These are phyloP conservation scores for Porphyrellus cyaneotinctus DNA, from an alignment of 768 basidiomycete genomes.

Conservation along the genomic window DNA sequence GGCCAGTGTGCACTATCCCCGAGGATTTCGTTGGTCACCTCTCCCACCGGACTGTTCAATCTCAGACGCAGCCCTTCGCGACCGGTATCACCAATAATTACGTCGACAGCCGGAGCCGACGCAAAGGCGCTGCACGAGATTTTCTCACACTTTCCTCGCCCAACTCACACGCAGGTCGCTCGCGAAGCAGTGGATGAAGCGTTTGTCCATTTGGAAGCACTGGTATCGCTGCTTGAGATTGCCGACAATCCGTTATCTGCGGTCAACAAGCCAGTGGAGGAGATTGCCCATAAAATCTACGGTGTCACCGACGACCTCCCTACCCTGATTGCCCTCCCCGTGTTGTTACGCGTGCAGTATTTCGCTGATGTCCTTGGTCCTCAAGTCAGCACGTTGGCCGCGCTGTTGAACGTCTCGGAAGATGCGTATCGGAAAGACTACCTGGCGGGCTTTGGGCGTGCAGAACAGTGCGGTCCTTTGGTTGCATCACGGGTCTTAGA, in stretches of 20 bases:
- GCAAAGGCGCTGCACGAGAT: conserved; percentile 60
- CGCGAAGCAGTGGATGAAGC: conserved; percentile 80
- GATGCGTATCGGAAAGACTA: conserved; percentile 65
- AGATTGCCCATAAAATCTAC: conserved; percentile 42
- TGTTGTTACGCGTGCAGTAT: conserved; percentile 51
- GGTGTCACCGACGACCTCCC: conserved; percentile 61
- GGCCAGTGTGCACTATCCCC: conserved; percentile 38
- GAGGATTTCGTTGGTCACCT: conserved; percentile 52
- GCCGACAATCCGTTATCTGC: conserved; percentile 32
- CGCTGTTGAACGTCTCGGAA: conserved; percentile 55
- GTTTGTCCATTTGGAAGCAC: conserved; percentile 56
- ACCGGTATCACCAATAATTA: conserved; percentile 53
- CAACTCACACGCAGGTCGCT: conserved; percentile 54
- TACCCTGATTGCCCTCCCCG: conserved; percentile 67
- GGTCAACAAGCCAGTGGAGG: conserved; percentile 20
- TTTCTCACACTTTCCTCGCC: conserved; percentile 57
- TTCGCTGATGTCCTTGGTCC: conserved; percentile 2
- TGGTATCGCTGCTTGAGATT: conserved; percentile 55
- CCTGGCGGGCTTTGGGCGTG: conserved; percentile 70
- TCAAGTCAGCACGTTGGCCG: conserved; percentile 38
- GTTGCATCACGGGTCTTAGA: conserved; percentile 58
- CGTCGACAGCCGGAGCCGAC: conserved; percentile 50
- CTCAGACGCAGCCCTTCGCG: conserved; percentile 66
- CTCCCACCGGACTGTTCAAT: conserved; percentile 55
- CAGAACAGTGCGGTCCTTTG: conserved; percentile 64